Percentiles rank a stretch among this genome's conserved stretches.
These are phyloP conservation scores for Paratinospora sagittata DNA, from an alignment of 164 flowering plant species.

Conservation along the genomic window DNA sequence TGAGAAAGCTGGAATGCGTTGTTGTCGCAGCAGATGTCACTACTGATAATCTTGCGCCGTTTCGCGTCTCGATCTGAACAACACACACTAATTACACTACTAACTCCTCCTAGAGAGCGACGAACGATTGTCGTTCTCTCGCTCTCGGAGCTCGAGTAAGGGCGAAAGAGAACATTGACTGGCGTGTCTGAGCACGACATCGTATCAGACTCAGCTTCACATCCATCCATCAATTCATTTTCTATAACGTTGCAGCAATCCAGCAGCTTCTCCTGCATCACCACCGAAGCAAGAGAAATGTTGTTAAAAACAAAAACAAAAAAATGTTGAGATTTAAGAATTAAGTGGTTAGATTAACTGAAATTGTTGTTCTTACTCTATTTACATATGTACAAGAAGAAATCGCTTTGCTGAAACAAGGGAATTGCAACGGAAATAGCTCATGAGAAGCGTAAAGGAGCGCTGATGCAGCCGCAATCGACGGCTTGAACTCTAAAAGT, in stretches of 20 bases:
- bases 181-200: slow-evolving; percentile 36
- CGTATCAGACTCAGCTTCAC: slow-evolving; percentile 22
- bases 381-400: slow-evolving; percentile 40
- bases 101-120: background rate
- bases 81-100: slow-evolving; percentile 5
- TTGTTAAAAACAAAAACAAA: background rate
- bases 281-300: background rate
- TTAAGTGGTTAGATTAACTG: too few species aligned
- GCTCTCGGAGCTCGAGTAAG: slow-evolving; percentile 34
- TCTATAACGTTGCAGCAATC: slow-evolving; percentile 37
- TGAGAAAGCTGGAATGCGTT: slow-evolving; percentile 28
- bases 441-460: slow-evolving; percentile 52
- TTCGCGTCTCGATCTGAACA: slow-evolving; percentile 23
- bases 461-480: slow-evolving; percentile 56
- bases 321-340: background rate
- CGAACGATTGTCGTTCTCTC: slow-evolving; percentile 12
- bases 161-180: slow-evolving; percentile 42
- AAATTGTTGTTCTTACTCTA: slow-evolving; percentile 29
- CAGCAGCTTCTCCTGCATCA: slow-evolving; percentile 34
- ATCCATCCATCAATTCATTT: slow-evolving; percentile 24
- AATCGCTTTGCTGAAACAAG: slow-evolving; percentile 28
- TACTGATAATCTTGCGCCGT: slow-evolving; percentile 23
- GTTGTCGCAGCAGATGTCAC: slow-evolving; percentile 19
- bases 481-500: slow-evolving; percentile 53
- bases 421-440: slow-evolving; percentile 39